Evolutionary conservation across 2,329 filamentous ascomycete genomes (phyloP).

Genomic region (Periconia macrospinosa): DNA sequence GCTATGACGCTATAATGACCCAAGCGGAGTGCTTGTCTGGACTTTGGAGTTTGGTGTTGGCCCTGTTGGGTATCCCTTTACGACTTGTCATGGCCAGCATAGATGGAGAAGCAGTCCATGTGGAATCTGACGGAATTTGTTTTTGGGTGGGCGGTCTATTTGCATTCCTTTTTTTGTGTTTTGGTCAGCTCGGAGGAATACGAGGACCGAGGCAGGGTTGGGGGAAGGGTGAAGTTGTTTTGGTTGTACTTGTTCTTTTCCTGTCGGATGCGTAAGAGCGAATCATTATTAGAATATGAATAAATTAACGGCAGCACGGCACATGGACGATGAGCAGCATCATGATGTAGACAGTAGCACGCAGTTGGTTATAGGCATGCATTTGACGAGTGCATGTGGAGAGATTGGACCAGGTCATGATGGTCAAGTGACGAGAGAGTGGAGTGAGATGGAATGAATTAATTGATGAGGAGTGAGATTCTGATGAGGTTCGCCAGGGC

Average conservation of each 20-base stretch:
- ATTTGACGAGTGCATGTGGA: background rate
- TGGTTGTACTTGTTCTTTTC: background rate
- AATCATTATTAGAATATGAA: background rate
- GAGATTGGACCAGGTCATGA: too few relatives aligned
- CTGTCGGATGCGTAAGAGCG: background rate
- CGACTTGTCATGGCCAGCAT: slow-evolving; percentile 42
- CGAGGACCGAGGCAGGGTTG: background rate
- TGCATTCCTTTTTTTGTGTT: slow-evolving; percentile 6
- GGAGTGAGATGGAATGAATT: too few relatives aligned
- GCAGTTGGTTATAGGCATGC: background rate
- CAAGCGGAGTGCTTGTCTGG: slow-evolving; percentile 12
- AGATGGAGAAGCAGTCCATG: slow-evolving; percentile 22
- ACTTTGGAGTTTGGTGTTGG: slow-evolving; percentile 13
- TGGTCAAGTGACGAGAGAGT: too few relatives aligned
- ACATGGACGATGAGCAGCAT: slow-evolving; percentile 1
- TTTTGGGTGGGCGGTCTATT: too few relatives aligned
- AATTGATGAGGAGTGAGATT: too few relatives aligned
- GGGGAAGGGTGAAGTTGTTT: background rate
- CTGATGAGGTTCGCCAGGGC: too few relatives aligned
- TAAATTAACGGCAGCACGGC: background rate
- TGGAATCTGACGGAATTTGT: too few relatives aligned
- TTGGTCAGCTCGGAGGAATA: background rate
- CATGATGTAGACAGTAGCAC: too few relatives aligned
- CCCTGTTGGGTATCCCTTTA: slow-evolving; percentile 35
- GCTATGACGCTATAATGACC: slow-evolving; percentile 22